Base-by-base conservation (phyloP, 768 basidiomycete species). In the Amanita molliuscula region DNA sequence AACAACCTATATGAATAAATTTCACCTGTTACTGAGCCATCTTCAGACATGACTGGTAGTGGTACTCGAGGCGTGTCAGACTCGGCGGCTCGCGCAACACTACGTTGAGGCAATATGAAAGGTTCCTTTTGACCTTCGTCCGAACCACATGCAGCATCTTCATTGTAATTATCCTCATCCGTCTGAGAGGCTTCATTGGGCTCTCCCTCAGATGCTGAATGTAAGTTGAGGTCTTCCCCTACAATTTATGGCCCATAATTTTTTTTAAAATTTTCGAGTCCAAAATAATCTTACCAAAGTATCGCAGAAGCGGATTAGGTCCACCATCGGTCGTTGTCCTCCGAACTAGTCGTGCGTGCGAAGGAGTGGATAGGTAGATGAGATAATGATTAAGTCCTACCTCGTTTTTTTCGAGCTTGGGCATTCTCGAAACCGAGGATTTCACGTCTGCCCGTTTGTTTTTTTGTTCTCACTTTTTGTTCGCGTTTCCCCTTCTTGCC, bases 181-280 rank as follows among this genome's bases (percentile, higher is more conserved):
- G 59, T 56, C 16, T 59, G 64, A 6, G 52, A 56, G 6, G 56
- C 57, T 29, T 59, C 61, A 6, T 61, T 54, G 9, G 64, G 57
- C 28, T 69, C 69, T 2, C 62, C 69, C 54, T 79, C 78, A 6
- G 74, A 76, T 18, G 71, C 78, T 23, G 78, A 79, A 26, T 77
- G 74, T 15, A 80, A 57, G 34, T 71, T 72, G 34, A 81, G 55
- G 38, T 73, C 67, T 51, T 66, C 58, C 6, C 62, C 74, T 70
- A 56, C 10, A 15, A 11, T 42, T 35, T 28, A 50, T 10, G 36
- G 25, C 11, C 5, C 1, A 46, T 42, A 38, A 21, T 23, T 0
- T 15, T n/a, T 31, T 3, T 13, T 50, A 29, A 11, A 31, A 31
- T 33, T 16, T 41, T 26, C 10, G 18, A 31, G 37, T 31, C 15